Percentiles rank a stretch among this genome's conserved stretches.
phyloP scores from a whole-genome alignment of 202 grass and related monocot species.

The Setaria viridis region DNA sequence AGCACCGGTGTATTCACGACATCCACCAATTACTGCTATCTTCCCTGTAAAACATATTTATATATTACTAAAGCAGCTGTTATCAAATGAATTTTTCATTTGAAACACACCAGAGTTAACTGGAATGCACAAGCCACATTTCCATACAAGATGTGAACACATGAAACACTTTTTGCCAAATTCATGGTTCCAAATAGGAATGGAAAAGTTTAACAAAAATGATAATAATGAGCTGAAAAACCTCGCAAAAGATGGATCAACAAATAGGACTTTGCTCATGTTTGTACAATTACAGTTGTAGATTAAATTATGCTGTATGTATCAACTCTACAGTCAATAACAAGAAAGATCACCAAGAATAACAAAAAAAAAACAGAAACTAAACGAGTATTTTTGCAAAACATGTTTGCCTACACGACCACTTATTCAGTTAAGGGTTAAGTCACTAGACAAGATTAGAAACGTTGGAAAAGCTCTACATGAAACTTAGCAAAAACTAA shows the following conservation, averaged over 20 bases:
- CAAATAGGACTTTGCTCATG: too few relatives aligned
- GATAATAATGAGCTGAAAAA: background rate
- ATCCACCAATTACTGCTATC: slow-evolving; percentile 94
- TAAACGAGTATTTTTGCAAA: background rate
- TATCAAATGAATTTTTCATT: background rate
- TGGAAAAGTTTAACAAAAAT: background rate
- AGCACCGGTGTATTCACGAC: slow-evolving; percentile 96
- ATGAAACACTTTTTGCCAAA: background rate
- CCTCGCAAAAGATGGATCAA: background rate
- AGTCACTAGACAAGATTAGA: background rate
- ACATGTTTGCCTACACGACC: background rate
- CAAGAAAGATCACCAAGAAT: background rate
- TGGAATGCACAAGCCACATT: background rate
- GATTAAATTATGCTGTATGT: background rate
- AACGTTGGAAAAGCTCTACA: too few relatives aligned
- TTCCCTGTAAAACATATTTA: slow-evolving; percentile 62
- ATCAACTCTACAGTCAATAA: background rate
- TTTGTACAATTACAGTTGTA: background rate
- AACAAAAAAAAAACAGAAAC: background rate
- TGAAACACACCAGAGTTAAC: background rate
- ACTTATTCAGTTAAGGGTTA: background rate
- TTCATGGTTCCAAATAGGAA: background rate
- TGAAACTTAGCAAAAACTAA: background rate
- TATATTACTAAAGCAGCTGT: background rate
- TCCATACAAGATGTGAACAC: slow-evolving; percentile 1